Evolutionary conservation across 1,139 yeast species (phyloP).

Genomic region (Magnusiomyces tetraspermus): DNA sequence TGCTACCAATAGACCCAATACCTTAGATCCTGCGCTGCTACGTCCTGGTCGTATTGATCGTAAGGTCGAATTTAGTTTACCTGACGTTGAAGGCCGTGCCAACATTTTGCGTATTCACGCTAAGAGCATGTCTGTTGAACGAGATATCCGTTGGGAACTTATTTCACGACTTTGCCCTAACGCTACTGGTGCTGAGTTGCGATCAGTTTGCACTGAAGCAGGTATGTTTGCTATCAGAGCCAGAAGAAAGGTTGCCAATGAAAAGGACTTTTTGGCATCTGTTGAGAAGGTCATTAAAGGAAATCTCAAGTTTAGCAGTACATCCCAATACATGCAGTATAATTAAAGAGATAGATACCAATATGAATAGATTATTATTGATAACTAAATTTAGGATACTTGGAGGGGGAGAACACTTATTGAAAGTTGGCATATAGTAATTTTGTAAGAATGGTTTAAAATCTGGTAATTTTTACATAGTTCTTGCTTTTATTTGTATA

Average conservation of each 20-base stretch:
- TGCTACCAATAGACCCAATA: constrained; percentile 97
- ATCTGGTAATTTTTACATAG: no score
- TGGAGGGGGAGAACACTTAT: not conserved
- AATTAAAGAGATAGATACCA: constrained; percentile 38
- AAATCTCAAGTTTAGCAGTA: constrained; percentile 92
- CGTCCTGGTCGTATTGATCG: constrained; percentile 99
- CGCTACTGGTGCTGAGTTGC: constrained; percentile 95
- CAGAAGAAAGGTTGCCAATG: constrained; percentile 94
- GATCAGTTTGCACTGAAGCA: constrained; percentile 95
- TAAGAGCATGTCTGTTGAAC: constrained; percentile 91
- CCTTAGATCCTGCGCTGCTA: constrained; percentile 90
- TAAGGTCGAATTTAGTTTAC: constrained; percentile 91
- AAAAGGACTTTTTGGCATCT: constrained; percentile 92
- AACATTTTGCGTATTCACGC: constrained; percentile 95
- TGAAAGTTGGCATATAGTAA: not conserved
- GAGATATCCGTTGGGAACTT: constrained; percentile 96
- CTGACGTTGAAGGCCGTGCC: constrained; percentile 96
- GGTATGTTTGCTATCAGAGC: constrained; percentile 99
- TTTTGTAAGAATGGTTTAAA: no score
- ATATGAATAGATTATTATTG: not conserved
- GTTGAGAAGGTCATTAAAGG: constrained; percentile 98
- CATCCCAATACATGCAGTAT: constrained; percentile 97
- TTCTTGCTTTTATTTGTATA: no score
- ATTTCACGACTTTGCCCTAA: constrained; percentile 95
- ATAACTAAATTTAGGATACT: not conserved